Percentiles rank a stretch among this genome's conserved stretches.
phyloP scores from a whole-genome alignment of 2,329 filamentous ascomycete species.

The Scedosporium apiospermum region DNA sequence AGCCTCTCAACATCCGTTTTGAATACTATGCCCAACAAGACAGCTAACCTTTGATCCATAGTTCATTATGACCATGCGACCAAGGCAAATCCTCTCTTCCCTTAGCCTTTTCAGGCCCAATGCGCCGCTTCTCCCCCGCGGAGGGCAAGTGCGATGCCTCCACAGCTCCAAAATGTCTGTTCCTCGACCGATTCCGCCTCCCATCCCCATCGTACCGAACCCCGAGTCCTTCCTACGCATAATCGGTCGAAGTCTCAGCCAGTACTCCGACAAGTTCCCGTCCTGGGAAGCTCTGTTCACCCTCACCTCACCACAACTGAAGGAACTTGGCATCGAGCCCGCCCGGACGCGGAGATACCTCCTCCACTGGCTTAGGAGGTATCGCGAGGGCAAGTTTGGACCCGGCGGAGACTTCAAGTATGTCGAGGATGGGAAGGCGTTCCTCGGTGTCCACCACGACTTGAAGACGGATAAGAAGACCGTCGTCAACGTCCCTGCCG shows the following conservation, averaged over 20 bases:
- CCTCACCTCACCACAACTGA: slow-evolving; percentile 65
- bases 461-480: slow-evolving; percentile 36
- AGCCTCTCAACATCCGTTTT: not conserved
- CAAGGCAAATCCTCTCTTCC: not conserved
- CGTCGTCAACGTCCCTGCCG: slow-evolving; percentile 46
- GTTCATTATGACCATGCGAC: not conserved
- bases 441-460: slow-evolving; percentile 31
- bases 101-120: not conserved
- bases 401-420: slow-evolving; percentile 72
- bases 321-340: slow-evolving; percentile 78
- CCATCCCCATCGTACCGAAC: slow-evolving; percentile 81
- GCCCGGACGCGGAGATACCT: slow-evolving; percentile 75
- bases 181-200: slow-evolving; percentile 25
- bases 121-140: not conserved
- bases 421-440: slow-evolving; percentile 49
- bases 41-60: not conserved
- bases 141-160: slow-evolving; percentile 29
- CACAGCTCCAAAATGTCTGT: slow-evolving; percentile 28
- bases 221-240: slow-evolving; percentile 77
- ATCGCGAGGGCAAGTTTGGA: slow-evolving; percentile 66
- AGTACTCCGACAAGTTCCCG: slow-evolving; percentile 77
- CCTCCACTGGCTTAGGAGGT: slow-evolving; percentile 78
- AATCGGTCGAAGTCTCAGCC: slow-evolving; percentile 78
- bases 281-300: slow-evolving; percentile 88
- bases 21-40: not conserved